Percentiles rank a stretch among this genome's conserved stretches.
Evolutionary conservation across 1,284 basidiomycete genomes (phyloP).

Genomic region (Takashimella tepidaria): DNA sequence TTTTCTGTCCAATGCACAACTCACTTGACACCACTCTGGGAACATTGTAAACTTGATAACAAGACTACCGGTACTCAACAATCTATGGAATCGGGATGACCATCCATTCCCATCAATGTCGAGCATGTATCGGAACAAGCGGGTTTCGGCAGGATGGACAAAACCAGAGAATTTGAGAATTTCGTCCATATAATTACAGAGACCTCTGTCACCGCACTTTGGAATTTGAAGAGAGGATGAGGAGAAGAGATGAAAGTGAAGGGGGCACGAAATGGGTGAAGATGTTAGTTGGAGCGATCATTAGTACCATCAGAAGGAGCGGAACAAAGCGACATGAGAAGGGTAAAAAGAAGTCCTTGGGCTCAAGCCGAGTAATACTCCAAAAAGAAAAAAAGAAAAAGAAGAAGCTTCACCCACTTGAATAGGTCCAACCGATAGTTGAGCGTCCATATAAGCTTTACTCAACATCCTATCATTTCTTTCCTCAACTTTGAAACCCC

Average conservation of each 20-base stretch:
- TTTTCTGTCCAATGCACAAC: slow-evolving; percentile 10
- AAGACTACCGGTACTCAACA: slow-evolving; percentile 41
- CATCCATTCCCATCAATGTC: slow-evolving; percentile 59
- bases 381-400: too few relatives aligned
- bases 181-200: neutral
- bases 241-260: neutral
- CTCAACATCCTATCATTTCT: slow-evolving; percentile 33
- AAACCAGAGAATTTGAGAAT: neutral
- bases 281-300: neutral
- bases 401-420: slow-evolving; percentile 19
- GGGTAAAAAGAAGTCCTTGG: too few relatives aligned
- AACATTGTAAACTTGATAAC: slow-evolving; percentile 46
- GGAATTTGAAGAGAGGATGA: too few relatives aligned
- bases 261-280: too few relatives aligned
- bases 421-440: slow-evolving; percentile 36
- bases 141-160: slow-evolving; percentile 49
- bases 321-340: too few relatives aligned
- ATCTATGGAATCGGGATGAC: slow-evolving; percentile 58
- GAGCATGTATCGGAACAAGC: slow-evolving; percentile 44
- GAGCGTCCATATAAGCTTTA: slow-evolving; percentile 44
- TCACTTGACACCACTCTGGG: slow-evolving; percentile 42
- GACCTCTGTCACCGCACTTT: too few relatives aligned
- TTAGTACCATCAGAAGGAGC: too few relatives aligned
- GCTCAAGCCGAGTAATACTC: too few relatives aligned
- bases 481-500: slow-evolving; percentile 24